Evolutionary conservation across 139 green algal species (phyloP).

Genomic region (Zygnema circumcarinatum): DNA sequence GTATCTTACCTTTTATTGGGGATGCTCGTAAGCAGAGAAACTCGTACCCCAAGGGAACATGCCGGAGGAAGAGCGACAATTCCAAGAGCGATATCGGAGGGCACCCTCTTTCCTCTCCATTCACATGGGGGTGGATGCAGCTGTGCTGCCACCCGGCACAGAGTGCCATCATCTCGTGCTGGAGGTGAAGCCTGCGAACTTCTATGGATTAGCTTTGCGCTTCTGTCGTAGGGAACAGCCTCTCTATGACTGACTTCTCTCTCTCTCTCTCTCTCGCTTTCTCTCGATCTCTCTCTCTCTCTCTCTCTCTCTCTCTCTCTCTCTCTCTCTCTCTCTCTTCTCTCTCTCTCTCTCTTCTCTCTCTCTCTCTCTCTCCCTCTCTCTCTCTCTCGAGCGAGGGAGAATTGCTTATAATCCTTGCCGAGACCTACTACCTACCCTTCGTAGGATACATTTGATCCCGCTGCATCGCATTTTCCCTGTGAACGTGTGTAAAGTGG

Average conservation of each 20-base stretch:
- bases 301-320: neutral
- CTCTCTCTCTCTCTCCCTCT: too few relatives aligned
- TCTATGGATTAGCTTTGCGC: neutral
- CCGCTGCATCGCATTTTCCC: too few relatives aligned
- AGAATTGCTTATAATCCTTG: too few relatives aligned
- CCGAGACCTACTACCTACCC: too few relatives aligned
- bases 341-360: too few relatives aligned
- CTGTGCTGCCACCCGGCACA: conserved; percentile 69
- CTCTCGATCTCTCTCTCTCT: neutral
- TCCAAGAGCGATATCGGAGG: conserved; percentile 87
- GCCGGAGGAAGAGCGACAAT: conserved; percentile 75
- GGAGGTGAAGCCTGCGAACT: conserved; percentile 67
- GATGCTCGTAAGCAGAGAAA: conserved; percentile 67
- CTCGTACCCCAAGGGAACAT: conserved; percentile 76
- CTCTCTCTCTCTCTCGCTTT: neutral
- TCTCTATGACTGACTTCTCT: too few relatives aligned
- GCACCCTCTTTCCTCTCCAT: conserved; percentile 91
- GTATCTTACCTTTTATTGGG: too few relatives aligned
- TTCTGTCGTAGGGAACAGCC: too few relatives aligned
- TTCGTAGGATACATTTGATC: too few relatives aligned
- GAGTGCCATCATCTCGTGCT: conserved; percentile 85
- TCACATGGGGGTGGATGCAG: conserved; percentile 85
- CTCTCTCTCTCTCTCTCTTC: neutral
- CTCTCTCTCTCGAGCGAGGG: too few relatives aligned
- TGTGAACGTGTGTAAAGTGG: neutral